Evolutionary conservation across 257 asterid species (phyloP).

Genomic region (Plantago elongata): DNA sequence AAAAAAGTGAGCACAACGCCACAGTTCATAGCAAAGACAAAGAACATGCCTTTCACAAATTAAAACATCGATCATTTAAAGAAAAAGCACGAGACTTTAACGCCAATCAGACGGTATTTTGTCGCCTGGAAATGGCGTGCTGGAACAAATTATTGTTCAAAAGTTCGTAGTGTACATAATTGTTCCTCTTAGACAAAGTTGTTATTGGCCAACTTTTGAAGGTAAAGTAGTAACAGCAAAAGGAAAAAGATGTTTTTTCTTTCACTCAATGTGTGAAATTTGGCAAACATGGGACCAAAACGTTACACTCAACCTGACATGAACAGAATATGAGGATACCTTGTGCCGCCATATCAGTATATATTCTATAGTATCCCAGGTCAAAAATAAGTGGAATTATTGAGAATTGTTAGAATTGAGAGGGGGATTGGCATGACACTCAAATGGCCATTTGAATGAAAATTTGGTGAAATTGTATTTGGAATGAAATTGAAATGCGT

Average conservation of each 20-base stretch:
- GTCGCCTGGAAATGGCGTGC: constrained; percentile 3
- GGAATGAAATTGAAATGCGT: no score
- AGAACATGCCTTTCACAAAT: neutral
- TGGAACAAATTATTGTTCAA: neutral
- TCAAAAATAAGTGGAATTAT: no score
- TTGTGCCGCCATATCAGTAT: neutral
- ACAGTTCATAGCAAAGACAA: no score
- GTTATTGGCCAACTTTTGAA: neutral
- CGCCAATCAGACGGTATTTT: neutral
- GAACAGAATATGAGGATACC: constrained; percentile 1
- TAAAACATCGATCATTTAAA: neutral
- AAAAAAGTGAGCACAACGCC: no score
- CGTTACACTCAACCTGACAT: constrained; percentile 1
- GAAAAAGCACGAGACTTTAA: neutral
- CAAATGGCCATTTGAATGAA: no score
- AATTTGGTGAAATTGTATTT: no score
- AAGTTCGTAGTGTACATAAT: neutral
- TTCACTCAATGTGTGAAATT: neutral
- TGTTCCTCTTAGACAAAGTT: neutral
- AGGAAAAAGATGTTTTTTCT: neutral
- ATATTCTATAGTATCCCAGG: neutral
- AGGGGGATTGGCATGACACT: no score
- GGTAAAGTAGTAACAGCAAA: neutral
- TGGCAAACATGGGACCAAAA: neutral
- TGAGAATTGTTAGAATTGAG: no score